Percentiles rank a stretch among this genome's conserved stretches.
Evolutionary conservation across 2,329 filamentous ascomycete species (phyloP).

Genomic region (Aspergillus carbonarius): DNA sequence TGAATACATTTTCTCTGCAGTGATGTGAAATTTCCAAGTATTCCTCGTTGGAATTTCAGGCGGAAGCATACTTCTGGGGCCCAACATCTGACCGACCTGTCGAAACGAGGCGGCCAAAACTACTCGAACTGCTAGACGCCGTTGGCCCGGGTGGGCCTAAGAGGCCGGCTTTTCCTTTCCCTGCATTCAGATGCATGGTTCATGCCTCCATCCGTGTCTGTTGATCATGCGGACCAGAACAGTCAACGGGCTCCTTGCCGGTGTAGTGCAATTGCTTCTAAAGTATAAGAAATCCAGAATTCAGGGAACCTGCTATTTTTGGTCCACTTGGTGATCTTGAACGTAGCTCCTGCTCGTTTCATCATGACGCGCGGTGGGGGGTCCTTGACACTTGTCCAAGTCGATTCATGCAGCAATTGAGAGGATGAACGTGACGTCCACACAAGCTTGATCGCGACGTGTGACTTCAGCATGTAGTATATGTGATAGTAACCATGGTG

Average conservation of each 20-base stretch:
- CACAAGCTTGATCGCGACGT: neutral
- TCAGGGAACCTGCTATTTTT: neutral
- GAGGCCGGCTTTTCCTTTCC: neutral
- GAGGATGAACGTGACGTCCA: neutral
- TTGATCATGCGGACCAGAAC: slow-evolving; percentile 10
- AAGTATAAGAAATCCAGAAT: neutral
- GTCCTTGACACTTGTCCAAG: neutral
- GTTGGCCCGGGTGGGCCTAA: neutral
- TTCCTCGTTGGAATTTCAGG: neutral
- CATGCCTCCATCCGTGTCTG: slow-evolving; percentile 5
- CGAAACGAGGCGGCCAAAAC: neutral
- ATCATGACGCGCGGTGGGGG: neutral
- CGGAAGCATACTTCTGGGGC: neutral
- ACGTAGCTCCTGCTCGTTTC: neutral
- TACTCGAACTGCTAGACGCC: neutral
- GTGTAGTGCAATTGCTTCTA: slow-evolving; percentile 1
- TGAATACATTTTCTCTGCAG: neutral
- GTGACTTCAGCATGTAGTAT: neutral
- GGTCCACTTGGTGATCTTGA: neutral
- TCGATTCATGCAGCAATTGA: neutral
- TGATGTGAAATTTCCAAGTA: neutral
- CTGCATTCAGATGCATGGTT: slow-evolving; percentile 1
- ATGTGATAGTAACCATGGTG: neutral
- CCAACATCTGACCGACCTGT: neutral
- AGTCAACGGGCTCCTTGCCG: slow-evolving; percentile 17